A percentile compares a stretch with the other conserved stretches of the same genome.
Evolutionary conservation across 1,284 basidiomycete genomes (phyloP).

Genomic region (Uromyces viciae-fabae): DNA sequence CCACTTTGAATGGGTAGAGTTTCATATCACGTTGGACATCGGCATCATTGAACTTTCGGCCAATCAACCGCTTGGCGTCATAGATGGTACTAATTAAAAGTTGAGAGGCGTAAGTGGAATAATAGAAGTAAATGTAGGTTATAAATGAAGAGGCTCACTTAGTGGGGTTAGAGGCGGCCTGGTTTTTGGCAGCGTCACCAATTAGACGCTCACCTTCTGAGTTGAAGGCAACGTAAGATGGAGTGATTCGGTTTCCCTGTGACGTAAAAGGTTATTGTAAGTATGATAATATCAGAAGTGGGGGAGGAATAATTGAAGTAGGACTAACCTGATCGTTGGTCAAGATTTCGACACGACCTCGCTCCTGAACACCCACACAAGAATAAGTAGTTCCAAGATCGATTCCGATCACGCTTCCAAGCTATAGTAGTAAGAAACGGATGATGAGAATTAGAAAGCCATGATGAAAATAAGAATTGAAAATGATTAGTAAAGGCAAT

Average conservation of each 20-base stretch:
- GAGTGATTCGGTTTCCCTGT: constrained; percentile 94
- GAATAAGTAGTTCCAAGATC: constrained; percentile 63
- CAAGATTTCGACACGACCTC: constrained; percentile 90
- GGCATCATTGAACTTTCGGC: constrained; percentile 59
- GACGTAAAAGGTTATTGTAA: constrained; percentile 57
- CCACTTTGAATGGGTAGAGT: constrained; percentile 58
- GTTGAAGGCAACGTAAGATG: constrained; percentile 75
- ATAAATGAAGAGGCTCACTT: constrained; percentile 52
- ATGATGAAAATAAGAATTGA: too few relatives aligned
- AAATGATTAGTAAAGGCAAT: not conserved
- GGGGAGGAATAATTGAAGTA: not conserved
- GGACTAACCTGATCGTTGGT: constrained; percentile 64
- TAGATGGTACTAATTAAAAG: constrained; percentile 94
- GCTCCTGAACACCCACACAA: constrained; percentile 74
- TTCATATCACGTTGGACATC: constrained; percentile 65
- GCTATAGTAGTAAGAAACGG: not conserved
- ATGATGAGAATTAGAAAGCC: not conserved
- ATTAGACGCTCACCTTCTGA: constrained; percentile 78
- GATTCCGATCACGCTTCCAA: constrained; percentile 57
- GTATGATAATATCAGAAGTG: not conserved
- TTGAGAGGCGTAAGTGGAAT: constrained; percentile 48
- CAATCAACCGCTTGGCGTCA: constrained; percentile 93
- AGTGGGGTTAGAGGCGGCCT: constrained; percentile 60
- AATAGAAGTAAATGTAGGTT: not conserved
- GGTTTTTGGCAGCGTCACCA: constrained; percentile 64